These are phyloP conservation scores for Colletotrichum sp. DNA, from an alignment of 2,329 filamentous ascomycete species.

Conservation along the genomic window DNA sequence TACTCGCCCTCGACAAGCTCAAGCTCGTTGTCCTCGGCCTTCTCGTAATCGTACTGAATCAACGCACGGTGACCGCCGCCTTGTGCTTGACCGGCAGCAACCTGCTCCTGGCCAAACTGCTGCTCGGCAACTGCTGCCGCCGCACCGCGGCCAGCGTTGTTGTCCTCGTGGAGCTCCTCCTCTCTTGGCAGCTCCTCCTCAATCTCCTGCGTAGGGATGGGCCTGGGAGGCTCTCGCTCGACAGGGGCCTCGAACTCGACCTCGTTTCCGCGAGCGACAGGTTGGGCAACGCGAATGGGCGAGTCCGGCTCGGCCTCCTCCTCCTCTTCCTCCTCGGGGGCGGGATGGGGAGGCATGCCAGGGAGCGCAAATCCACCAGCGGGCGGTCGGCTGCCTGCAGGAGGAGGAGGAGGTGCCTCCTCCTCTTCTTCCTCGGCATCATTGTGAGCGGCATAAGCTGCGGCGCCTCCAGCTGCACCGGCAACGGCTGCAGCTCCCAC, in stretches of 20 bases:
- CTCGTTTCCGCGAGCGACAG: constrained; percentile 71
- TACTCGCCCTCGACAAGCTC: constrained; percentile 88
- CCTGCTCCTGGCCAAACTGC: constrained; percentile 43
- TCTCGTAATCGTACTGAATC: constrained; percentile 95
- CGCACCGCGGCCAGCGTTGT: constrained; percentile 64
- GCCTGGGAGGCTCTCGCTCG: constrained; percentile 56
- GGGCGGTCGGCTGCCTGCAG: constrained; percentile 61
- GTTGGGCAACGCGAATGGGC: constrained; percentile 85
- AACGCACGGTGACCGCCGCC: constrained; percentile 72
- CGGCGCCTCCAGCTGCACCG: constrained; percentile 47
- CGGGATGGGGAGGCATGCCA: constrained; percentile 70
- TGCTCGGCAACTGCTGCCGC: constrained; percentile 59
- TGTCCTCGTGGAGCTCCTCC: constrained; percentile 64
- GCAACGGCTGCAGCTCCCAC: constrained; percentile 39
- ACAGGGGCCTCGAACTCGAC: constrained; percentile 55
- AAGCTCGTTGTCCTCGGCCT: constrained; percentile 96
- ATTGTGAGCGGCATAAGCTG: constrained; percentile 33
- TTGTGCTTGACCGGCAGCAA: constrained; percentile 34
- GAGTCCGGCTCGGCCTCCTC: constrained; percentile 69
- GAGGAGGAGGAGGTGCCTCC: constrained; percentile 53
- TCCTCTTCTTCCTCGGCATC: constrained; percentile 32
- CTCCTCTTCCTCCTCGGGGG: constrained; percentile 59
- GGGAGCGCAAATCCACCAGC: constrained; percentile 80
- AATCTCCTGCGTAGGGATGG: constrained; percentile 69
- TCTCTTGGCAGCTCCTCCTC: constrained; percentile 67